Evolutionary conservation across 306 rosid genomes (phyloP).

Genomic region (Cicer judaicum): DNA sequence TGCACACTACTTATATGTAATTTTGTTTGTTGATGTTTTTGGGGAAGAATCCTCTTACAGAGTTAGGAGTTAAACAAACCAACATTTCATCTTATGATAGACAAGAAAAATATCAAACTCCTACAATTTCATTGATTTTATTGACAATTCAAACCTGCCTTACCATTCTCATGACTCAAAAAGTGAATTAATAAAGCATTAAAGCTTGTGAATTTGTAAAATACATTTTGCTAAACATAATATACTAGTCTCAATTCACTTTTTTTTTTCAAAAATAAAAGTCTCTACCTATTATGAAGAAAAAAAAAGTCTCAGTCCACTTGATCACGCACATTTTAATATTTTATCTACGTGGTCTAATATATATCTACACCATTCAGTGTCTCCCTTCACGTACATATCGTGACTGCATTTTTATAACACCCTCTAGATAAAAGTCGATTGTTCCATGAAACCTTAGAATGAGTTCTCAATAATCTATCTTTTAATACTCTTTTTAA

Average conservation of each 20-base stretch:
- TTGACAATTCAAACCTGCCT: not conserved
- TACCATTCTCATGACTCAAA: not conserved
- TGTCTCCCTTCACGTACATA: conserved; percentile 44
- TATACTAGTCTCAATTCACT: not conserved
- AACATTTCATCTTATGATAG: too few species aligned
- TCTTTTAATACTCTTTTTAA: too few species aligned
- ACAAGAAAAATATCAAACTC: not conserved
- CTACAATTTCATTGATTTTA: too few species aligned
- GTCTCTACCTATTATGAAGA: not conserved
- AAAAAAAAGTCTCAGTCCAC: not conserved
- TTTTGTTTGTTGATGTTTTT: too few species aligned
- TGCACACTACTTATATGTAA: too few species aligned
- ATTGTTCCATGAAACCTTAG: not conserved
- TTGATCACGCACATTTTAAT: not conserved
- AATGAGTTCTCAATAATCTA: not conserved
- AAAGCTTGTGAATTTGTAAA: not conserved
- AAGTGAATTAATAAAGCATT: not conserved
- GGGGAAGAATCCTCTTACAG: too few species aligned
- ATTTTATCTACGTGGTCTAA: not conserved
- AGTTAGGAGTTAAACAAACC: too few species aligned
- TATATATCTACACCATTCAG: not conserved
- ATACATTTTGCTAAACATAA: not conserved
- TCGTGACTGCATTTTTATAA: conserved; percentile 44
- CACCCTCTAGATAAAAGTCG: conserved; percentile 2
- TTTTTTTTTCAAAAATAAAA: not conserved